Evolutionary conservation across 139 green algal species (phyloP), one percentile per base, ranked within the genome.

Genomic region (Limnomonas spitsbergensis): DNA sequence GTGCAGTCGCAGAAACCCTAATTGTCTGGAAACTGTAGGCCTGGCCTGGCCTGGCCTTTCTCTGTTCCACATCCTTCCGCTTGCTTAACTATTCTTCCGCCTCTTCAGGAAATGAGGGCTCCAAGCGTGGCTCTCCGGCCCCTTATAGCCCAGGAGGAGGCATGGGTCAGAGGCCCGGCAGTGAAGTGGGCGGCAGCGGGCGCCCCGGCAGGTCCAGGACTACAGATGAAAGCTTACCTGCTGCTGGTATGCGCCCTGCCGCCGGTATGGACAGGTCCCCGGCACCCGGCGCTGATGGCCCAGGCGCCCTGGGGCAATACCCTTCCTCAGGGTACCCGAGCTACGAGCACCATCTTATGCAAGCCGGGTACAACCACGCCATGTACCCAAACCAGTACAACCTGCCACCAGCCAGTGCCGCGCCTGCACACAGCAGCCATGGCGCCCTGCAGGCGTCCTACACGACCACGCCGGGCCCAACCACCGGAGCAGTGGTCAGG

Each of bases 371-470:
- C 56, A 38, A 14, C 4, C 56, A 24, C n/a, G 4, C 4, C 29
- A 4, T 70, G 56, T 70, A 70, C 56, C 56, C 56, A 9, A 4
- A 32, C 56, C 56, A 70, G 42, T 54, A 54, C 42, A 54, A 27
- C 7, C 7, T 9, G 42, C 7, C 42, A 54, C 7, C 42, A 70
- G 56, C 56, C 9, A 20, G n/a, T 70, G 56, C 56, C 27, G 56
- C 9, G 56, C 56, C 56, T 38, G 14, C 29, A 70, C 56, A 24
- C n/a, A 36, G n/a, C 68, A n/a, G n/a, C n/a, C n/a, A n/a, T n/a
- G n/a, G n/a, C n/a, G n/a, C n/a, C n/a, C n/a, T n/a, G n/a, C 68
- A 47, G 68, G 27, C 61, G 27, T 72, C 61, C 27, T 70, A 70
- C 56, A 70, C 56, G 4, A 70, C 7, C 24, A 74, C 68, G 4